phyloP scores from a whole-genome alignment of 352 stramenopile species.

The Phytophthora citricola region DNA sequence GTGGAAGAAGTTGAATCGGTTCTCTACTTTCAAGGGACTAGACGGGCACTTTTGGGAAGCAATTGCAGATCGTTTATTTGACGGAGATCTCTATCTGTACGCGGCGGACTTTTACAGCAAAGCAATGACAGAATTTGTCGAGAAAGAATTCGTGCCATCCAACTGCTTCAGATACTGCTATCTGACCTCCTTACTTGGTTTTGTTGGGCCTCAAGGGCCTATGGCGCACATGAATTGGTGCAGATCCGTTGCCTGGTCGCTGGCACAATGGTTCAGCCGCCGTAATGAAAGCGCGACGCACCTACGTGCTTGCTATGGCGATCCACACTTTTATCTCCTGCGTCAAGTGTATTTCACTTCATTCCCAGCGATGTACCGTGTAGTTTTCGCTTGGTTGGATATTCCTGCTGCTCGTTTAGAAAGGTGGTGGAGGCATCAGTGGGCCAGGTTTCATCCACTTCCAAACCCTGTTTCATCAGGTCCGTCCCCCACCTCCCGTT shows the following conservation, averaged over 20 bases:
- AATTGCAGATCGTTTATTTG: slow-evolving; percentile 41
- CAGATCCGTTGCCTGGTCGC: slow-evolving; percentile 35
- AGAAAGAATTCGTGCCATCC: slow-evolving; percentile 8
- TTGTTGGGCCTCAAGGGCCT: slow-evolving; percentile 23
- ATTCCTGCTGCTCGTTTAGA: slow-evolving; percentile 37
- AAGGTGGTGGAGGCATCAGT: slow-evolving; percentile 38
- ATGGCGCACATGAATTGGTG: slow-evolving; percentile 21
- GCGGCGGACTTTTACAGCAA: slow-evolving; percentile 43
- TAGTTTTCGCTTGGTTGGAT: slow-evolving; percentile 49
- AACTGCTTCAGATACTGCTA: slow-evolving; percentile 36
- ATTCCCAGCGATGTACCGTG: slow-evolving; percentile 46
- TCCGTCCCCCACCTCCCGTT: neutral
- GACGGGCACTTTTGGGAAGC: slow-evolving; percentile 7
- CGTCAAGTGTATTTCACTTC: slow-evolving; percentile 34
- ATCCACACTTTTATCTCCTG: slow-evolving; percentile 42
- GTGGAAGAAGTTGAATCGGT: slow-evolving; percentile 40
- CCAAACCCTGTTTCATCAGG: neutral
- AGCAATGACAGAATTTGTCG: slow-evolving; percentile 1
- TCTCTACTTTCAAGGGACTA: neutral
- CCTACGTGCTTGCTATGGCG: slow-evolving; percentile 21
- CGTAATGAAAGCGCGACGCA: slow-evolving; percentile 2
- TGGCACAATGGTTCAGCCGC: slow-evolving; percentile 29
- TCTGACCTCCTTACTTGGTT: slow-evolving; percentile 33
- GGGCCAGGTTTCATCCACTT: neutral
- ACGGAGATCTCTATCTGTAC: slow-evolving; percentile 42